Base-by-base conservation (phyloP, 2,329 filamentous ascomycete genomes). In the Aspergillus cejpii region DNA sequence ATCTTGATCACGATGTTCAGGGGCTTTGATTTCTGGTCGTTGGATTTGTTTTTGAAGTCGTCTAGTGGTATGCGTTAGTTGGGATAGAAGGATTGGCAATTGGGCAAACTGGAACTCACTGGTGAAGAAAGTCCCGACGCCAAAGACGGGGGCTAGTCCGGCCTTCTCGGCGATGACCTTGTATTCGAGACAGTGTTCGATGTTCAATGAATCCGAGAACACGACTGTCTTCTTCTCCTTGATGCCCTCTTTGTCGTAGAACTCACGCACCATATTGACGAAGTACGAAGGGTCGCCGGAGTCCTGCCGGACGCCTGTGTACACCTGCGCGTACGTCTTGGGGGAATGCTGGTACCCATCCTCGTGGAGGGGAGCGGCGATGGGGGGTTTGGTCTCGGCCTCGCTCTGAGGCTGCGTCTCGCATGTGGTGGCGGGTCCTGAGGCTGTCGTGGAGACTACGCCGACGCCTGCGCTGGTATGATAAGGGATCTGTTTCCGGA, bases 1-100 rank as follows among this genome's bases (percentile, higher is more conserved):
- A 98, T 77, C 71, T 98, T 98, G 71, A 98, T 96, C 55, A 98
- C 92, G 58, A 98, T 98, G 60, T 98, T 98, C 43, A 98, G 72
- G 0, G 92, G 92, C 12, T 83, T 80, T 0, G 90, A 96, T 69
- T 96, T 97, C 55, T 81, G 81, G 29, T 83, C 83, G 1, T 83
- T 85, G 27, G 75, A 80, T 49, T 78, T 71, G 53, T 85, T 80
- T n/a, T 71, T 72, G 64, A 92, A 98, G 66, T 98, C 92, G 61
- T 98, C 80, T 79, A 7, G 2, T 11, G 11, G 7, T 10, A 6
- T 17, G 37, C 6, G 6, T 17, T 1, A 39, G 15, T 15, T n/a
- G n/a, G 34, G 37, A 26, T 10, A 14, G 5, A 27, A 12, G 20
- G n/a, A 11, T 6, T 27, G 17, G 7, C n/a, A n/a, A n/a, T n/a